Percentiles rank a stretch among this genome's conserved stretches.
Conservation (phyloP, 106 monocot species). For the Dactylorhiza incarnata region DNA sequence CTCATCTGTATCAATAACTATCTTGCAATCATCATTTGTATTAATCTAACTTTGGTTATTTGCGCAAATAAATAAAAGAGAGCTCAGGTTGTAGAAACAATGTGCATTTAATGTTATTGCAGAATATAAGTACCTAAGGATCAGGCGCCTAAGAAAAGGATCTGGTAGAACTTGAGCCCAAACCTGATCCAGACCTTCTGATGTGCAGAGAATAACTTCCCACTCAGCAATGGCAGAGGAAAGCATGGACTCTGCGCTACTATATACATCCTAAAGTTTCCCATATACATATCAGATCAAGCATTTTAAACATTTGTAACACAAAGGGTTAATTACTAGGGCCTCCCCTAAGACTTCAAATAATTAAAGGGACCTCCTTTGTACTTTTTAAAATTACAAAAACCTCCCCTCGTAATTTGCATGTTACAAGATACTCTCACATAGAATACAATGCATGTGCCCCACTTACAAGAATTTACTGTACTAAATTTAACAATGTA, state of each 20-base stretch:
- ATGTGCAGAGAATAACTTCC: constrained; percentile 76
- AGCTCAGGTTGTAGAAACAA: neutral
- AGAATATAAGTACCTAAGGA: constrained; percentile 55
- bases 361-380: no score
- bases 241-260: constrained; percentile 44
- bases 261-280: constrained; percentile 45
- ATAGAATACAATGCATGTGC: no score
- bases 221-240: constrained; percentile 75
- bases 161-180: constrained; percentile 83
- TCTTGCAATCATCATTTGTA: neutral
- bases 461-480: no score
- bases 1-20: neutral
- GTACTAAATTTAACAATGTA: no score
- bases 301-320: neutral
- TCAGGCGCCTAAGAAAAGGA: constrained; percentile 80
- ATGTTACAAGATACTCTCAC: no score
- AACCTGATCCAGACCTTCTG: constrained; percentile 50
- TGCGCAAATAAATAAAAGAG: neutral
- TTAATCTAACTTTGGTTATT: neutral
- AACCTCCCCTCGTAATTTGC: no score
- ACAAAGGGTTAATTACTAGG: neutral
- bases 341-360: no score
- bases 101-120: neutral
- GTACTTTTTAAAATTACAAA: no score
- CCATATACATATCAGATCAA: constrained; percentile 12